Evolutionary conservation across 257 asterid species (phyloP), one percentile per base, ranked within the genome.

Genomic region (Solanum chilense): DNA sequence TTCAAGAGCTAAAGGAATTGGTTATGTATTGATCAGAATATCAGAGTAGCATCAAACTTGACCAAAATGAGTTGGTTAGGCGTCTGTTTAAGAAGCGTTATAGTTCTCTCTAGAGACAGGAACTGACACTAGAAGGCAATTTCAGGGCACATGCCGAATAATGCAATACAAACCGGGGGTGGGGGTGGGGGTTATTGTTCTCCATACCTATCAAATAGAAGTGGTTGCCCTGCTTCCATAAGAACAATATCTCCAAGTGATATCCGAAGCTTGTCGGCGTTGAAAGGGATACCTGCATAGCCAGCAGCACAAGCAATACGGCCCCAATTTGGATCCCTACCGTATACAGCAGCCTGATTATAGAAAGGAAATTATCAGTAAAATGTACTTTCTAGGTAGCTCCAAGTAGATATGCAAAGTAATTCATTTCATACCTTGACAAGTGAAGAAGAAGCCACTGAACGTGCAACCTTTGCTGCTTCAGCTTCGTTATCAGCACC

Each of bases 301-400:
- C 99, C 99, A 88, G 98, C 99, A 74, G 98, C 98, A 89, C 98
- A 95, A 82, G 99, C 99, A 90, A 96, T 95, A 41, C 98, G 96
- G 9, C 99, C 99, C 99, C 99, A 97, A 84, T 97, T 97, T 73
- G 99, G 99, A 91, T 97, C 99, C 90, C 99, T 92, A 77, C 99
- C 99, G 64, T 95, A 97, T 47, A 95, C 93, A 66, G 99, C 99
- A 89, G 98, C 99, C 98, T 95, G 88, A 81, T 41, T 64, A 81
- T 83, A 68, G 56, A 52, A 88, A 4, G 86, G 78, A 60, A 56
- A 27, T 42, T 82, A 14, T 88, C 60, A 86, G 88, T 75, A 77
- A 86, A 78, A 45, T 80, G 88, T 64, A 88, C 85, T 45, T 69
- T 27, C 37, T 15, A 56, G 69, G 41, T 18, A 27, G 76, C 29